Percentiles rank a stretch among this genome's conserved stretches.
Evolutionary conservation across 2,329 filamentous ascomycete species (phyloP).

Genomic region (Cladosporium austrohemisphaericum): DNA sequence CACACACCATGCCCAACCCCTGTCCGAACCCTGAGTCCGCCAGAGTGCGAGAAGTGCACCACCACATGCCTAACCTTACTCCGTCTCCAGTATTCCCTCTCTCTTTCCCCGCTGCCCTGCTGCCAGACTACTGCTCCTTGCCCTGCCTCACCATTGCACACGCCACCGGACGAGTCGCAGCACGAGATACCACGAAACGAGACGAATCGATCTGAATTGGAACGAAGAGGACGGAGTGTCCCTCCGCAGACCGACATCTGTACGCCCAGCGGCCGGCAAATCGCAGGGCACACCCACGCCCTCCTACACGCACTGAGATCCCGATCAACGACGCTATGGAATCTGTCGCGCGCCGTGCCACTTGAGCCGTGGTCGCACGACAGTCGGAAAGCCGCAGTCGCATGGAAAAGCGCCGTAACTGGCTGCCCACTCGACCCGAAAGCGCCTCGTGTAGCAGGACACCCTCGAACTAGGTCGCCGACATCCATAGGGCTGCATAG

Average conservation of each 20-base stretch:
- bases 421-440: conserved; percentile 2
- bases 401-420: conserved; percentile 2
- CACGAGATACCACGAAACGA: neutral
- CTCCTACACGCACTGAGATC: conserved; percentile 1
- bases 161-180: neutral
- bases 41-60: too few relatives aligned
- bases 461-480: conserved; percentile 1
- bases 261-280: neutral
- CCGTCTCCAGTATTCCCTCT: conserved; percentile 7
- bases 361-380: conserved; percentile 12
- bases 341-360: conserved; percentile 13
- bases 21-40: too few relatives aligned
- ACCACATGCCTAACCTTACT: too few relatives aligned
- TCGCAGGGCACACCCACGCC: neutral
- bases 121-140: neutral
- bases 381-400: conserved; percentile 14
- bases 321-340: conserved; percentile 7
- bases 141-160: neutral
- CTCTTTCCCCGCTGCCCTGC: neutral
- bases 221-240: too few relatives aligned
- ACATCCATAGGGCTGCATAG: neutral
- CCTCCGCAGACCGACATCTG: neutral
- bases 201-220: neutral
- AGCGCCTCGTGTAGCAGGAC: conserved; percentile 9
- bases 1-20: too few relatives aligned